A percentile compares a stretch with the other conserved stretches of the same genome.
phyloP scores from a whole-genome alignment of 257 asterid species.

The Solanum piurae region DNA sequence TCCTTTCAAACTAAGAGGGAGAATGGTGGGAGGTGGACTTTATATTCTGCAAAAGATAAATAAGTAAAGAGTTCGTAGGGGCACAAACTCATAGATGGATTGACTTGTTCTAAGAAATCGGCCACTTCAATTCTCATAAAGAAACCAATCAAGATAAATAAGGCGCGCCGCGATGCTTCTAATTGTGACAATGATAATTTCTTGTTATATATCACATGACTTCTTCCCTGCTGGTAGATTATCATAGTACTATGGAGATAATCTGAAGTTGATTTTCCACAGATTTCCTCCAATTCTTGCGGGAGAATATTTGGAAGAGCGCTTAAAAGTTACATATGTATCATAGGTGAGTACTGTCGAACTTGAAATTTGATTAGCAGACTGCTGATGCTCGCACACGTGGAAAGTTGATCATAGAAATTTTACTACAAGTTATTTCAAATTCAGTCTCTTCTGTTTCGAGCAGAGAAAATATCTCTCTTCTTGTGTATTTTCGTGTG shows the following conservation, averaged over 20 bases:
- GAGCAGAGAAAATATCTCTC: neutral
- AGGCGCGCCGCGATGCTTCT: neutral
- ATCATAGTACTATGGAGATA: neutral
- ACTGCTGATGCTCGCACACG: neutral
- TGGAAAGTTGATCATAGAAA: neutral
- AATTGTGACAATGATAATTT: neutral
- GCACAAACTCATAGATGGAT: neutral
- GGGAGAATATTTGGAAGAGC: constrained; percentile 41
- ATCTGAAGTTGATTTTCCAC: constrained; percentile 4
- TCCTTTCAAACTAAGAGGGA: neutral
- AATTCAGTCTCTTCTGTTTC: neutral
- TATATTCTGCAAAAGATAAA: neutral
- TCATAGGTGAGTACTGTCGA: neutral
- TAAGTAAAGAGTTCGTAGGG: neutral
- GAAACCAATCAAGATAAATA: neutral
- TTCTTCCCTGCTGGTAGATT: neutral
- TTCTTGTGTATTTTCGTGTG: neutral
- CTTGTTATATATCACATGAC: neutral
- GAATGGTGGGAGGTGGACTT: neutral
- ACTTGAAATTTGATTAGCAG: neutral
- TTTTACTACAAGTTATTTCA: neutral
- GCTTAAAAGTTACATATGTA: constrained; percentile 25
- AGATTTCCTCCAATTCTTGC: constrained; percentile 47
- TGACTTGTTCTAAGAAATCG: neutral
- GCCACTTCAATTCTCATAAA: neutral